Percentiles rank a stretch among this genome's conserved stretches.
phyloP scores from a whole-genome alignment of 768 basidiomycete genomes.

The Trametopsis cervina region DNA sequence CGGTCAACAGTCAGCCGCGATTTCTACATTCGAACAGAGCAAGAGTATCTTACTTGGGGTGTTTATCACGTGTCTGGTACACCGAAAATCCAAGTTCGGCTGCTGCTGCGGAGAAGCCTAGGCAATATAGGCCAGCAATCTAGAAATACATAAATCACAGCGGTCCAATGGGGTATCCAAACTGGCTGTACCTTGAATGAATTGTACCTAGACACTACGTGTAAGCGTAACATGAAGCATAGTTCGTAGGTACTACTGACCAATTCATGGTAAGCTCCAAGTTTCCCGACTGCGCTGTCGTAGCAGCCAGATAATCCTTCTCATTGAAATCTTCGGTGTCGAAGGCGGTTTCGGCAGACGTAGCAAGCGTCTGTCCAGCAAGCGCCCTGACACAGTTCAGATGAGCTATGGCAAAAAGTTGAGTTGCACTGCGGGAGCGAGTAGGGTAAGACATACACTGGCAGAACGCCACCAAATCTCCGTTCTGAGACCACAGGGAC shows the following conservation, averaged over 20 bases:
- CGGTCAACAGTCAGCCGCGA: no score
- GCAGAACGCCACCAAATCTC: conserved; percentile 45
- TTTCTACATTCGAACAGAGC: background rate
- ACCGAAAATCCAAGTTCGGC: conserved; percentile 57
- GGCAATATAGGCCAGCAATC: conserved; percentile 58
- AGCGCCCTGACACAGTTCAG: conserved; percentile 59
- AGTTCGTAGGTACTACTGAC: no score
- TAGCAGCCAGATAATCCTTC: conserved; percentile 39
- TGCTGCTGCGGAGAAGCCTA: conserved; percentile 53
- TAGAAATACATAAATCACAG: conserved; percentile 16
- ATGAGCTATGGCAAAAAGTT: conserved; percentile 30
- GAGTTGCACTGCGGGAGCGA: background rate
- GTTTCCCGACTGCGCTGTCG: conserved; percentile 40
- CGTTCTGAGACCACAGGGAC: conserved; percentile 45
- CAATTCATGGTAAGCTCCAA: conserved; percentile 50
- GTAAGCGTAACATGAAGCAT: no score
- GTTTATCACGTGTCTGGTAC: conserved; percentile 48
- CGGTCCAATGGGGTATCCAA: background rate
- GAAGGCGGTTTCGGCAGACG: conserved; percentile 45
- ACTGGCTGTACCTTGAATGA: conserved; percentile 61
- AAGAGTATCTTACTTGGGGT: conserved; percentile 48
- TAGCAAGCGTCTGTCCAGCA: conserved; percentile 49
- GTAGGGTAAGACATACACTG: conserved; percentile 33
- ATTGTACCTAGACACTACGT: conserved; percentile 41
- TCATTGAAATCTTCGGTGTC: conserved; percentile 58